These are phyloP conservation scores for Xylaria digitata DNA, from an alignment of 2,329 filamentous ascomycete species.

Conservation along the genomic window DNA sequence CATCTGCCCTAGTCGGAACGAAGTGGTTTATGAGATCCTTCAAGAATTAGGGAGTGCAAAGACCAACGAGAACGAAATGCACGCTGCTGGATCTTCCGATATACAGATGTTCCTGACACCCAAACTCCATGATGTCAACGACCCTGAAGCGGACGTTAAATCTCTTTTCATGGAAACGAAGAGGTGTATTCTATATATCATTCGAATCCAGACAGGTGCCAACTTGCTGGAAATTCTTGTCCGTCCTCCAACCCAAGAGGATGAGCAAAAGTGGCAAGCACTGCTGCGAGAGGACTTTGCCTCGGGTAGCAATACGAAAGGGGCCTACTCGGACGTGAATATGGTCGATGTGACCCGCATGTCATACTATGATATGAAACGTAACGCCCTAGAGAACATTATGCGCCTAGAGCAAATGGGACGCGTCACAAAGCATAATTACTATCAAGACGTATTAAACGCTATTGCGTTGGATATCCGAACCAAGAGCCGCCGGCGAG, in stretches of 20 bases:
- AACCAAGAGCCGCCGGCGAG: conserved; percentile 91
- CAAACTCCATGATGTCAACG: conserved; percentile 88
- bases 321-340: conserved; percentile 90
- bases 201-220: conserved; percentile 89
- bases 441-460: conserved; percentile 98
- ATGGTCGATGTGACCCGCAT: conserved; percentile 90
- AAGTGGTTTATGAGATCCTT: conserved; percentile 89
- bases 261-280: conserved; percentile 87
- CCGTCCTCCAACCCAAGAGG: conserved; percentile 85
- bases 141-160: conserved; percentile 93
- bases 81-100: conserved; percentile 85
- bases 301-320: conserved; percentile 74
- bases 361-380: conserved; percentile 92
- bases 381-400: conserved; percentile 92
- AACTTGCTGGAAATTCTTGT: conserved; percentile 97
- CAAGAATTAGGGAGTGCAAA: conserved; percentile 95
- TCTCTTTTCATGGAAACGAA: conserved; percentile 98
- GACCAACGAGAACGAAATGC: conserved; percentile 94
- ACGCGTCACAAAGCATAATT: conserved; percentile 88
- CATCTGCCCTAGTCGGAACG: conserved; percentile 84
- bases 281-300: conserved; percentile 85
- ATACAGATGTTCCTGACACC: conserved; percentile 92
- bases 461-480: conserved; percentile 96
- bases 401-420: conserved; percentile 87
- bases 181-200: conserved; percentile 96